Evolutionary conservation across 768 basidiomycete species (phyloP), one percentile per base, ranked within the genome.

Genomic region (Trichaptum fuscoviolaceum): DNA sequence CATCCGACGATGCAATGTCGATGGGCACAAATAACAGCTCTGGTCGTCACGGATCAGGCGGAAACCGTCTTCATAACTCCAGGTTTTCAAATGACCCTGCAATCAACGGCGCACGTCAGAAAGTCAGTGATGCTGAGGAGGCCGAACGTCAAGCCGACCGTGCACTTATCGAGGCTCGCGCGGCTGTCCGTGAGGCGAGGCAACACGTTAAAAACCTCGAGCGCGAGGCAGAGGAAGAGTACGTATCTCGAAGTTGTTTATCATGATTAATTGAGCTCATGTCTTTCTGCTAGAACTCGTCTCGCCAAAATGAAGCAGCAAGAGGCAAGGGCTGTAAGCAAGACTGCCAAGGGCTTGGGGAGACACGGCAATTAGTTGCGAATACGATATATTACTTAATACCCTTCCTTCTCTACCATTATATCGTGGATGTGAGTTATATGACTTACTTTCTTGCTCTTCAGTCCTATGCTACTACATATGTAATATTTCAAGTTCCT

Each of bases 281-380:
- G 42, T 52, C 24, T 67, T 64, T 65, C 62, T 69, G 18, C n/a
- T 69, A 85, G 84, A 34, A 77, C 81, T 26, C 75, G 73, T 35
- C 82, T 82, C 61, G 84, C 84, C 15, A 83, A 83, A 73, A 79
- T 80, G 7, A 86, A 85, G 69, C 83, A 84, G 67, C 81, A 79
- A 17, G 82, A 85, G 70, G 80, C 82, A 7, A 82, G 83, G 71
- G 75, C 76, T 23, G 81, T 86, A 69, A 80, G 77, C 73, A 85
- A 84, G 75, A 77, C 73, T 65, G 81, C 81, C 9, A 79, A 79
- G 42, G 77, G 77, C 18, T 78, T 85, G 60, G 84, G 84, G 0
- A 75, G 82, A 20, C 79, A 81, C 69, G 79, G 77, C 23, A 61
- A 61, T 25, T 34, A 61, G 15, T 61, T 12, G 24, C 42, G 3